Percentiles rank a stretch among this genome's conserved stretches.
phyloP scores from a whole-genome alignment of 2,329 filamentous ascomycete species.

The Arthroderma sp. region DNA sequence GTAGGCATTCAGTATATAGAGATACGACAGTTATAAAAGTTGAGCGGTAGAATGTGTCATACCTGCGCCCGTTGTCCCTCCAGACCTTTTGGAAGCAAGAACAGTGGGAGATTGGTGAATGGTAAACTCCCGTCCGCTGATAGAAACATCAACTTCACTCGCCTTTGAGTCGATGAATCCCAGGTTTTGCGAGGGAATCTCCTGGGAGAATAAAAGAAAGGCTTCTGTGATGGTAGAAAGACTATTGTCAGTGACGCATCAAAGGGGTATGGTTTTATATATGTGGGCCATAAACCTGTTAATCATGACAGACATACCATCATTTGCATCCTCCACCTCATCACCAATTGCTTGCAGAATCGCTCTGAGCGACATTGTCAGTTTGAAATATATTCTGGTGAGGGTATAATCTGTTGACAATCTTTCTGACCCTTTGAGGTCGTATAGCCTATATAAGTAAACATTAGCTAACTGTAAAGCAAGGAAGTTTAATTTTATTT shows the following conservation, averaged over 20 bases:
- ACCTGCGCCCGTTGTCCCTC: constrained; percentile 62
- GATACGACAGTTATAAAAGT: not conserved
- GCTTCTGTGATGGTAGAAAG: constrained; percentile 48
- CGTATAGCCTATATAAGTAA: too few relatives aligned
- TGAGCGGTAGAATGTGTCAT: constrained; percentile 8
- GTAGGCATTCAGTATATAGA: not conserved
- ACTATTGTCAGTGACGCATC: not conserved
- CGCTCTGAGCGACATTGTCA: constrained; percentile 8
- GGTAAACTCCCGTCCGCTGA: constrained; percentile 56
- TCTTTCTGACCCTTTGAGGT: too few relatives aligned
- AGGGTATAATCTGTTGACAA: too few relatives aligned
- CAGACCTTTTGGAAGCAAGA: constrained; percentile 60
- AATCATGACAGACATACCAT: constrained; percentile 21
- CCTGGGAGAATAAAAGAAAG: constrained; percentile 70
- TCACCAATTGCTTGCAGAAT: constrained; percentile 16
- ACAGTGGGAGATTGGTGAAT: constrained; percentile 76
- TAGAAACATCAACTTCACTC: constrained; percentile 49
- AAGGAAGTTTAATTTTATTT: too few relatives aligned
- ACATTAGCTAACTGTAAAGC: too few relatives aligned
- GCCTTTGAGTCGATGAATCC: constrained; percentile 72
- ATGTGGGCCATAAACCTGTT: not conserved
- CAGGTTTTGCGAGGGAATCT: constrained; percentile 60
- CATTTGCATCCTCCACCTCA: constrained; percentile 32
- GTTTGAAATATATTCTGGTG: too few relatives aligned
- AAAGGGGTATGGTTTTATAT: not conserved